Evolutionary conservation across 345 rosid genomes (phyloP), one percentile per base, ranked within the genome.

Genomic region (Crucihimalaya himalaica): DNA sequence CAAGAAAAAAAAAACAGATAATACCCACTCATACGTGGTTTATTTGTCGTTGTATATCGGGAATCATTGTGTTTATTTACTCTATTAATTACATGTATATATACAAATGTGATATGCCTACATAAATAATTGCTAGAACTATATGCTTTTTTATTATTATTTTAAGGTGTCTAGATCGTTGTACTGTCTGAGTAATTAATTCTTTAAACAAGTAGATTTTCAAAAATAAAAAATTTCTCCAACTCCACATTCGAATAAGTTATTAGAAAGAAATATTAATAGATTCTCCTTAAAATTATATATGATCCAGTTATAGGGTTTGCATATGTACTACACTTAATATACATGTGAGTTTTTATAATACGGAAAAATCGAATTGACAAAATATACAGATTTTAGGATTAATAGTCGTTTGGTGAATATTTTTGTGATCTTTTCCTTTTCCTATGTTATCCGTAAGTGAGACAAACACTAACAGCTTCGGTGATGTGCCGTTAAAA

Each of bases 41-140:
- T 52, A 23, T 61, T 61, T 75, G 79, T 68, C 69, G 63, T 60
- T 68, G 31, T 68, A 68, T 61, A 61, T 61, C 25, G 55, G 23
- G 64, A 61, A 75, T 75, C 64, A 32, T 61, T 53, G 9, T 75
- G 59, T 69, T 53, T 53, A 29, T 60, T 52, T 58, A 29, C 45
- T 37, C 32, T 11, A 9, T 59, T 75, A 59, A 66, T 58, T 58
- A 48, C 53, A 74, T 11, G n/a, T n/a, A 57, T 57, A 58, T 57
- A 59, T 15, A 67, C 68, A 29, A 57, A 58, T 20, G 27, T 66
- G 21, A 56, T 62, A 45, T 65, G 19, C 21, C 54, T 45, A 18
- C 25, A 46, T 18, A 43, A 21, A 55, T 45, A 32, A 71, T 71
- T 50, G 61, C 13, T 37, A 6, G 28, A 61, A 50, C 4, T 59